Base-by-base conservation (phyloP, 2,329 filamentous ascomycete species). In the Penicillium sumatraense region DNA sequence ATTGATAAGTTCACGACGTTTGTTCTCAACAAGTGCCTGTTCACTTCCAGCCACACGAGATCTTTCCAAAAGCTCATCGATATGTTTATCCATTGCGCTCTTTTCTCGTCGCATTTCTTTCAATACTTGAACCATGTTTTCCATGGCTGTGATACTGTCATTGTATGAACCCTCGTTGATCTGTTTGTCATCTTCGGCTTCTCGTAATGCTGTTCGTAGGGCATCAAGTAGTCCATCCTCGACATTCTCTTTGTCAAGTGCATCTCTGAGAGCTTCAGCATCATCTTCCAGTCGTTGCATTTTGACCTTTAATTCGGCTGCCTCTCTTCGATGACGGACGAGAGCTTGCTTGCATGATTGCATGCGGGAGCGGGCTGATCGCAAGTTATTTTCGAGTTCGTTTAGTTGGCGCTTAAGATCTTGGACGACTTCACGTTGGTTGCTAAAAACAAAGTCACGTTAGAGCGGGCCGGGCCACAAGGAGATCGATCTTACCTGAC, bases 221-320 rank as follows among this genome's bases (percentile, higher is more conserved):
- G 76, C 76, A 42, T 86, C 82, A 1, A 93, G 76, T 49, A 82
- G 81, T 46, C 84, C 87, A 67, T 91, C 90, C 51, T 86, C 84
- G 3, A 88, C 79, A 48, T 74, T 76, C 53, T 84, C 81, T 52
- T 75, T 77, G 18, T 85, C 83, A 40, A 87, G 76, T 11, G 83
- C 87, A 56, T 89, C 81, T 58, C 91, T 86, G 35, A 96, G 80
- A 41, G 86, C 84, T 51, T 85, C 83, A 27, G 89, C 80, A 6
- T 80, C 77, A 49, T 88, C 86, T 49, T 88, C 83, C 6, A 86
- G 83, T 49, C 78, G 74, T 57, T 91, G 87, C 29, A 82, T 69
- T 2, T 81, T 75, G 35, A 84, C 73, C 55, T 82, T 81, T 14
- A 91, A 72, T n/a, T 77, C 70, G 42, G 74, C 72, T 29, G 73